A percentile compares a stretch with the other conserved stretches of the same genome.
These are phyloP conservation scores for Phtheirospermum japonicum DNA, from an alignment of 257 asterid species.

Conservation along the genomic window DNA sequence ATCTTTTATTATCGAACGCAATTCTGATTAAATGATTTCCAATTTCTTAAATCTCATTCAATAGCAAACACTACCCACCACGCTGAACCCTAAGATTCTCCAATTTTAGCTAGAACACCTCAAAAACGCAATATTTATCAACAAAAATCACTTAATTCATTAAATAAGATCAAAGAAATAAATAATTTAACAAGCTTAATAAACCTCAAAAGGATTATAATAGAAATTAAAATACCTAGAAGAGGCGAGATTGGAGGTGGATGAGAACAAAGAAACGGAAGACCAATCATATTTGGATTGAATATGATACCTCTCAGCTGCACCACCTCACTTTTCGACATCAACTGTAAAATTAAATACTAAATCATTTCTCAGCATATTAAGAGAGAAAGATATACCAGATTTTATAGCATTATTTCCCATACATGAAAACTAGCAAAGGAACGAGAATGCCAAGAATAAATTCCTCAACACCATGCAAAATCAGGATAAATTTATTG, in stretches of 20 bases:
- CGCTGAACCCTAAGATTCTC: slow-evolving; percentile 6
- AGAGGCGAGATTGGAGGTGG: slow-evolving; percentile 60
- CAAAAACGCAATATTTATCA: background rate
- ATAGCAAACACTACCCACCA: background rate
- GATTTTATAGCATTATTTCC: too few species aligned
- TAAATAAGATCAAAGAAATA: background rate
- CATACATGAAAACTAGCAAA: too few species aligned
- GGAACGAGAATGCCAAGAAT: too few species aligned
- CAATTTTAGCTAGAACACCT: slow-evolving; percentile 11
- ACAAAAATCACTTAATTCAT: background rate
- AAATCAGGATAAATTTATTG: too few species aligned
- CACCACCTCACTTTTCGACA: too few species aligned
- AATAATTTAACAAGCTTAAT: too few species aligned
- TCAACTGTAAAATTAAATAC: too few species aligned
- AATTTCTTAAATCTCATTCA: slow-evolving; percentile 16
- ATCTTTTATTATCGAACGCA: background rate
- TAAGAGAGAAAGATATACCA: too few species aligned
- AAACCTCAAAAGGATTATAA: too few species aligned
- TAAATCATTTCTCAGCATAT: too few species aligned
- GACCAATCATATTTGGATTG: slow-evolving; percentile 90
- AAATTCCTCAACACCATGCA: too few species aligned
- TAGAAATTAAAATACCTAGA: slow-evolving; percentile 42
- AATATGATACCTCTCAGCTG: slow-evolving; percentile 86
- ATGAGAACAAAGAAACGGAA: slow-evolving; percentile 77
- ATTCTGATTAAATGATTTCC: slow-evolving; percentile 9